Base-by-base conservation (phyloP, 2,329 filamentous ascomycete species). In the Aureobasidium namibiae region DNA sequence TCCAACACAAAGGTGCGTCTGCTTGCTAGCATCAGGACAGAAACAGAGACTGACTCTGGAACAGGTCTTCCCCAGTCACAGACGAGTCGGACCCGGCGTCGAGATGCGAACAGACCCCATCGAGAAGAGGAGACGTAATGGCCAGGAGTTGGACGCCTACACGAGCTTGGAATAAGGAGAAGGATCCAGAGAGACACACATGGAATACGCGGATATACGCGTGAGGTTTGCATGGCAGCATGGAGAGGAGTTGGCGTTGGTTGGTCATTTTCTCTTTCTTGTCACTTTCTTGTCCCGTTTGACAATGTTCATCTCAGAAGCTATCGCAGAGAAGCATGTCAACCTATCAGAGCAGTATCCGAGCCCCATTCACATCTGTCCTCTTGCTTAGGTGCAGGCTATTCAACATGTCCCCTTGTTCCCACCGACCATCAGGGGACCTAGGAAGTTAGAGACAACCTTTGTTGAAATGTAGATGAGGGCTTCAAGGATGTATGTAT, bases 1-100 rank as follows among this genome's bases (percentile, higher is more conserved):
- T 86, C 88, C 64, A 87, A 87, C 58, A 97, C 94, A 61, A 95
- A 94, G 84, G 94, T 96, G 80, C 48, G 82, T 65, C 49, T 16
- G 49, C 31, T 7, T 41, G 24, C 14, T 6, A 8, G 10, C 10
- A 3, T 10, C 9, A n/a, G 7, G 5, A 29, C 3, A 1, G 9
- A 24, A 13, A 11, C 6, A 2, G 33, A 36, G 18, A 21, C 42
- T 50, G n/a, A 53, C 26, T 3, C 42, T 9, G 14, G 44, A 23
- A 14, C 63, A 84, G 82, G 75, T 85, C 59, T 84, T 85, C 66
- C 81, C 82, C 18, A 71, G 72, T 18, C 75, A 89, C 69, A 82
- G 88, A 62, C 73, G 87, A 33, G 81, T 92, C 56, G 91, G 91
- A 0, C 90, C 90, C 3, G 91, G 92, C 13, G 84, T 96, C 63